Percentiles rank a stretch among this genome's conserved stretches.
Conservation (phyloP, 129 eudicot genomes). For the Flaveria bidentis region DNA sequence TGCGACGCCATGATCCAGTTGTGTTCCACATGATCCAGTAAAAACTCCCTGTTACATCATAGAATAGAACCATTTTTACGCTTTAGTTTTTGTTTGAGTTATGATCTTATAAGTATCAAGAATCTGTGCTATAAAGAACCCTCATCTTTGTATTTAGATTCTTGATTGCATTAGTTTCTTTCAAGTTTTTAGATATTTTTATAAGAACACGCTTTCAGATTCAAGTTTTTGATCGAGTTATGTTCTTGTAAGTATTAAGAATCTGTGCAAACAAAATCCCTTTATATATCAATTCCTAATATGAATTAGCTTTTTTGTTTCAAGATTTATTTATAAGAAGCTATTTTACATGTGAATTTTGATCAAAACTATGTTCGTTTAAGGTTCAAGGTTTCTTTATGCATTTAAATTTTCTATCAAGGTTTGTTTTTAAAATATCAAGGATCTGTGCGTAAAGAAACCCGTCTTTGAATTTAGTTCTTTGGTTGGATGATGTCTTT, state of each 20-base stretch:
- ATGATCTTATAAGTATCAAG: background rate
- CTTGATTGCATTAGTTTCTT: background rate
- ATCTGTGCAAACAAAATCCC: background rate
- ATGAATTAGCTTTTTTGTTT: background rate
- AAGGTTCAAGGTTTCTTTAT: slow-evolving; percentile 6
- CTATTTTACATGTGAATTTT: background rate
- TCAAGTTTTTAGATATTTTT: background rate
- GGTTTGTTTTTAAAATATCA: background rate
- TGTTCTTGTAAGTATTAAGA: background rate
- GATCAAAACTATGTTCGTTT: background rate
- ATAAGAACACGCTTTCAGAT: background rate
- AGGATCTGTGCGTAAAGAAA: background rate
- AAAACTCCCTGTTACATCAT: slow-evolving; percentile 56
- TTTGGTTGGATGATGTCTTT: background rate
- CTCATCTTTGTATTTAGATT: background rate
- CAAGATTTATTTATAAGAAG: background rate
- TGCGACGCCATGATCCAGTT: slow-evolving; percentile 87
- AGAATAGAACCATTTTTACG: background rate
- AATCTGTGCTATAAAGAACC: background rate
- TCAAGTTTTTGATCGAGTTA: background rate
- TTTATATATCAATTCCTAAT: background rate
- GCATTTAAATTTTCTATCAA: background rate
- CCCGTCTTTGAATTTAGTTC: background rate
- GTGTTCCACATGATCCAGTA: slow-evolving; percentile 71
- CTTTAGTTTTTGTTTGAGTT: background rate